phyloP scores from a whole-genome alignment of 2,329 filamentous ascomycete genomes.

The Diaporthe helianthi region DNA sequence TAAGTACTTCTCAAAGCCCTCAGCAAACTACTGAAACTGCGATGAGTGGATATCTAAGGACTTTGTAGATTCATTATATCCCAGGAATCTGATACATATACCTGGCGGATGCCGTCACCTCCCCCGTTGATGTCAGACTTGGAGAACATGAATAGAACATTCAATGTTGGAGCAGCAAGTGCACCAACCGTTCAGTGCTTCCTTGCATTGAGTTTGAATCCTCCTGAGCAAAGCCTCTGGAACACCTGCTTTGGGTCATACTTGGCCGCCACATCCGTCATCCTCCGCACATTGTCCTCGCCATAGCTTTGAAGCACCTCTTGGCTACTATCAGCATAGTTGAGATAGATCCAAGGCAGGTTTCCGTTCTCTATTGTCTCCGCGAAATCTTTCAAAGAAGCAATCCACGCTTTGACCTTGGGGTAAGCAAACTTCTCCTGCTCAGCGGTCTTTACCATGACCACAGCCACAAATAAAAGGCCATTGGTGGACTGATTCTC shows the following conservation, averaged over 20 bases:
- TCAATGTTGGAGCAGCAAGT: no score
- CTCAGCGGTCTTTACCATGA: constrained; percentile 36
- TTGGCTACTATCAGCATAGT: constrained; percentile 41
- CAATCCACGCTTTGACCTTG: constrained; percentile 34
- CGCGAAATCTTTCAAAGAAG: constrained; percentile 35
- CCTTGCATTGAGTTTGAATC: constrained; percentile 39
- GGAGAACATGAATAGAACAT: no score
- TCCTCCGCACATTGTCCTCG: constrained; percentile 37
- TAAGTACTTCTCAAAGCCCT: no score
- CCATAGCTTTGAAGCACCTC: constrained; percentile 41
- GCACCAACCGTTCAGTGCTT: no score
- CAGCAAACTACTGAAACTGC: no score
- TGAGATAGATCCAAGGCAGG: constrained; percentile 38
- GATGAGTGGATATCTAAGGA: no score
- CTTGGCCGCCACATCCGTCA: constrained; percentile 37
- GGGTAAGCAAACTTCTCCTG: constrained; percentile 35
- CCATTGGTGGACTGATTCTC: constrained; percentile 34
- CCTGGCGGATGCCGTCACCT: no score
- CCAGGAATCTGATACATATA: no score
- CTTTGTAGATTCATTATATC: no score
- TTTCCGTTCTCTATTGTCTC: constrained; percentile 29
- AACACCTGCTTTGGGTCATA: constrained; percentile 41
- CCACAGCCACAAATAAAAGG: constrained; percentile 35
- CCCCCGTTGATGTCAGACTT: no score
- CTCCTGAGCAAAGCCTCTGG: constrained; percentile 39